These are phyloP conservation scores for Melampsora larici-populina DNA, from an alignment of 1,284 basidiomycete genomes.

Conservation along the genomic window DNA sequence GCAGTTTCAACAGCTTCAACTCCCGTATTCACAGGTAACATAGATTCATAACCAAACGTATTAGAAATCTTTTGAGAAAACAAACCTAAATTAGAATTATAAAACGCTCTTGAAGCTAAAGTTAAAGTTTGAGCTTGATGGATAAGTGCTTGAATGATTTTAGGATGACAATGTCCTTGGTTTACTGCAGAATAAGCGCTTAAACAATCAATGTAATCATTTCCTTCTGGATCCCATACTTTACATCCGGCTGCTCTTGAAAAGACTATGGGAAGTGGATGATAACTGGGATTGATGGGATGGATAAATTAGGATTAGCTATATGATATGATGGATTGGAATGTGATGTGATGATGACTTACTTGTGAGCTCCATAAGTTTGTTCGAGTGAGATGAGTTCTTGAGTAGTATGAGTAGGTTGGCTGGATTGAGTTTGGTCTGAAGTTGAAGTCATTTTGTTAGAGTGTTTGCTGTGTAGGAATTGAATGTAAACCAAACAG, in stretches of 20 bases:
- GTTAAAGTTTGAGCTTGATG: constrained; percentile 86
- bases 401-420: constrained; percentile 53
- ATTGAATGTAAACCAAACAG: too few species aligned
- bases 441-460: too few species aligned
- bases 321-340: too few species aligned
- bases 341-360: constrained; percentile 46
- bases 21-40: constrained; percentile 99
- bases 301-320: too few species aligned
- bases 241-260: constrained; percentile 83
- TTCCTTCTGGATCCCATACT: constrained; percentile 85
- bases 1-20: constrained; percentile 95
- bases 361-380: constrained; percentile 83
- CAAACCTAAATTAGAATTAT: constrained; percentile 83
- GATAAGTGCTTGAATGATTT: constrained; percentile 74
- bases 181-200: constrained; percentile 86
- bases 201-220: constrained; percentile 66
- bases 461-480: too few species aligned
- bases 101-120: constrained; percentile 91
- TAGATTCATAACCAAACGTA: constrained; percentile 86
- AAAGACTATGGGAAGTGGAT: constrained; percentile 91
- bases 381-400: constrained; percentile 78
- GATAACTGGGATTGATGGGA: constrained; percentile 67
- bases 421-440: too few species aligned
- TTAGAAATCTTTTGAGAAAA: constrained; percentile 83
- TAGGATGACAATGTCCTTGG: constrained; percentile 91